Evolutionary conservation across 2,329 filamentous ascomycete species (phyloP).

Genomic region (Tolypocladium paradoxum): DNA sequence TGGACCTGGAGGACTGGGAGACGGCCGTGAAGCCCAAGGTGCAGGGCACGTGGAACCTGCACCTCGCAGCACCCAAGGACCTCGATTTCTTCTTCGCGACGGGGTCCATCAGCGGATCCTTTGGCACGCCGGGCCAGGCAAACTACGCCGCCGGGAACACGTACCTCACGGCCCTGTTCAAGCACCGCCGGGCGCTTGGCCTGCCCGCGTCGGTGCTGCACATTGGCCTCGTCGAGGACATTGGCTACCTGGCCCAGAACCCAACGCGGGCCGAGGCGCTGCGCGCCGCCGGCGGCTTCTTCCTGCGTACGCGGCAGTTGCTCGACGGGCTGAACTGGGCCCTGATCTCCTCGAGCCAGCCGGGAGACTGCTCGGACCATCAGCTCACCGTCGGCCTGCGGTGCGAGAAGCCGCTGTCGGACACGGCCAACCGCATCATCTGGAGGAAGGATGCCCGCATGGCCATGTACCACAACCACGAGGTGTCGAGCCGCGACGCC

Average conservation of each 20-base stretch:
- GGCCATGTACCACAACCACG: background rate
- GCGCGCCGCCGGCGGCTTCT: background rate
- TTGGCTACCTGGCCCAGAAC: background rate
- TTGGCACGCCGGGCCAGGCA: constrained; percentile 16
- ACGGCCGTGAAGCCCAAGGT: constrained; percentile 13
- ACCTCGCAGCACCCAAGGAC: constrained; percentile 3
- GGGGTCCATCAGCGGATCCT: constrained; percentile 13
- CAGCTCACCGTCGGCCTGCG: constrained; percentile 4
- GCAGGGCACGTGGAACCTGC: constrained; percentile 13
- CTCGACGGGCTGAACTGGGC: constrained; percentile 2
- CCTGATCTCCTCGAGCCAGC: background rate
- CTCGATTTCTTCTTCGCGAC: constrained; percentile 22
- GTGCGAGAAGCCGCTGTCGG: constrained; percentile 1
- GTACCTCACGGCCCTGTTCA: constrained; percentile 17
- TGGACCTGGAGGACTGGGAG: constrained; percentile 1
- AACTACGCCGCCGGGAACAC: constrained; percentile 21
- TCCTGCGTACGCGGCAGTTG: constrained; percentile 3
- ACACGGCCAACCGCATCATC: constrained; percentile 2
- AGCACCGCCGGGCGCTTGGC: constrained; percentile 5
- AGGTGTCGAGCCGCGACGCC: background rate
- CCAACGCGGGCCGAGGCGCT: constrained; percentile 3
- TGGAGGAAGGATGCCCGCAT: constrained; percentile 7
- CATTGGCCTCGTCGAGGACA: constrained; percentile 10
- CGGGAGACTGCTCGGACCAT: background rate
- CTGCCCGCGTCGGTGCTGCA: constrained; percentile 4